Base-by-base conservation (phyloP, 202 grass and related monocot genomes). In the Zizania palustris region DNA sequence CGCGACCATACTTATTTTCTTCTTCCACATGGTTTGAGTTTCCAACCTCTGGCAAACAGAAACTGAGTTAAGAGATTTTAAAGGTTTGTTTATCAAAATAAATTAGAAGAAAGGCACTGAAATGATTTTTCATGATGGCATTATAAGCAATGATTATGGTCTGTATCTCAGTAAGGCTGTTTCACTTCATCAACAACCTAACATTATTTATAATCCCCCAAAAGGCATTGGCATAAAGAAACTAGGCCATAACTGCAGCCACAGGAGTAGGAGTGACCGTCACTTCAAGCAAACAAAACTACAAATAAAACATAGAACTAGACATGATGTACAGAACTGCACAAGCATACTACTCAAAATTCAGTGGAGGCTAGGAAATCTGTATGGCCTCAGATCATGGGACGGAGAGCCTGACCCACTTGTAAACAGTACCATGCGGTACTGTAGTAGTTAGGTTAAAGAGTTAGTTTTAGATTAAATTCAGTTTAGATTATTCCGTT, bases 1-100 rank as follows among this genome's bases (percentile, higher is more conserved):
- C 71, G 44, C 91, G 89, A 69, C 77, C 82, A 60, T 94, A 80
- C 67, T 88, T 92, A 72, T 86, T 92, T 88, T 86, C 85, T 45
- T 59, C 51, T 51, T 93, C 76, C 63, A 80, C 63, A 78, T 60
- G 64, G 36, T 60, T 74, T 71, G 77, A 88, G 68, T 73, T 82
- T 77, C 73, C 82, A 82, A 48, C 38, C 66, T 80, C 89, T 97
- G 66, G 71, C 12, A 77, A 76, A 91, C 35, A 88, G 50, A 87
- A 75, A 69, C 28, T 28, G 28, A 70, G 4, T 21, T 20, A 55
- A 46, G 11, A 56, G 21, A 46, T 71, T 49, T 45, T 40, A 19
- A 41, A 3, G 6, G 58, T 75, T 45, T 72, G 6, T 62, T 62
- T 74, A 11, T 42, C 42, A 39, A 60, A 58, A 61, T 46, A 49